Conservation (phyloP, 345 rosid species). For the Lenwebbia sp. region DNA sequence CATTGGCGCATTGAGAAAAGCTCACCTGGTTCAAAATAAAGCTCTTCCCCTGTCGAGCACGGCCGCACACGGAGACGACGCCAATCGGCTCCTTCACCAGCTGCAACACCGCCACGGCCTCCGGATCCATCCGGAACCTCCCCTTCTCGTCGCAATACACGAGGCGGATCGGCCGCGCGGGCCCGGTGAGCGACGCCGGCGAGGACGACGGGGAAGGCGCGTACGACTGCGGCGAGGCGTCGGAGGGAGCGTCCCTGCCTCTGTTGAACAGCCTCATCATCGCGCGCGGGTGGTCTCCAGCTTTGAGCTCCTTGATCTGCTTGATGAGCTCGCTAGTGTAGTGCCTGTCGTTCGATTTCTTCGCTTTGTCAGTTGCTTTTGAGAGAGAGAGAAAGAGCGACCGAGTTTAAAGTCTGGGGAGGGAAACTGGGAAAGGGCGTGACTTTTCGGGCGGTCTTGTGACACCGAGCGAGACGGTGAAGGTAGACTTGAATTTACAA, state of each 20-base stretch:
- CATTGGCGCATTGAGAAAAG: neutral
- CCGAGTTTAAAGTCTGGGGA: neutral
- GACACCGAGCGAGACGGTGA: neutral
- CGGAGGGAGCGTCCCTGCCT: conserved; percentile 27
- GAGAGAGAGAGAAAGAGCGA: no score
- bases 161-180: conserved; percentile 80
- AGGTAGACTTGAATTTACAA: neutral
- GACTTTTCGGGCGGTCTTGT: neutral
- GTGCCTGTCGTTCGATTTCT: neutral
- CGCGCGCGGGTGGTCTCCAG: neutral
- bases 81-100: conserved; percentile 98
- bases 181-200: conserved; percentile 60
- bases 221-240: conserved; percentile 16
- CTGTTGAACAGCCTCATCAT: conserved; percentile 34
- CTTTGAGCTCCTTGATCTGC: no score
- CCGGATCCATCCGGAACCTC: conserved; percentile 97
- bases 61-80: conserved; percentile 94
- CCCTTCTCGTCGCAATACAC: conserved; percentile 93
- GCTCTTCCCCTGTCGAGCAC: conserved; percentile 98
- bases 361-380: neutral
- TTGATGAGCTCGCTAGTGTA: no score
- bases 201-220: conserved; percentile 20
- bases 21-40: conserved; percentile 84
- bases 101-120: conserved; percentile 86
- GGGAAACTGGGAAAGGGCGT: neutral